Conservation (phyloP, 148 eudicot species). For the Cornus controversa region DNA sequence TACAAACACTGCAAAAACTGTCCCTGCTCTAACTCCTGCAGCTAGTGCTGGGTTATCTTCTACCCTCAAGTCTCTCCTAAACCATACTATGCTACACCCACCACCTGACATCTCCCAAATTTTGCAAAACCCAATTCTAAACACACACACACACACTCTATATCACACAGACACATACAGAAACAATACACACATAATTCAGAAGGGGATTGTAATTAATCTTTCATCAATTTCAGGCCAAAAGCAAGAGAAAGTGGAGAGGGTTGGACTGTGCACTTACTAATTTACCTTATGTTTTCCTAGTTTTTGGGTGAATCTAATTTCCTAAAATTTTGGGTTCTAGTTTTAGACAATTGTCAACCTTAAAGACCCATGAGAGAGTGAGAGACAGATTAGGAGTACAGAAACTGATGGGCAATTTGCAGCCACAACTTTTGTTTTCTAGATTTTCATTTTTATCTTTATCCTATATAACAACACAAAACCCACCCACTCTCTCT, state of each 20-base stretch:
- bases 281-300: background rate
- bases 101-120: conserved; percentile 43
- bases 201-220: conserved; percentile 3
- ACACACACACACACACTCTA: background rate
- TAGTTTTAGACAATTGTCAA: background rate
- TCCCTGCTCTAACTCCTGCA: conserved; percentile 83
- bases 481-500: conserved; percentile 13
- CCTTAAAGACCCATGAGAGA: background rate
- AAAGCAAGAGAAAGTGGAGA: background rate
- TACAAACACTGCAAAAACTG: conserved; percentile 66
- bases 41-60: conserved; percentile 95
- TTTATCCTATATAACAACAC: conserved; percentile 16
- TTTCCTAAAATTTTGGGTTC: conserved; percentile 8
- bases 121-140: conserved; percentile 7
- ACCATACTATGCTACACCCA: conserved; percentile 91
- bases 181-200: too few relatives aligned
- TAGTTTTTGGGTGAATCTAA: conserved; percentile 11
- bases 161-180: too few relatives aligned
- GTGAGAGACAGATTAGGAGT: conserved; percentile 35
- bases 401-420: conserved; percentile 35
- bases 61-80: conserved; percentile 94
- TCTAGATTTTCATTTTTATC: conserved; percentile 13
- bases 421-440: conserved; percentile 76
- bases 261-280: background rate
- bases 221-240: conserved; percentile 9